A percentile compares a stretch with the other conserved stretches of the same genome.
Evolutionary conservation across 192 early-diverging fungal genomes (phyloP).

Genomic region (Umbelopsis isabellina): DNA sequence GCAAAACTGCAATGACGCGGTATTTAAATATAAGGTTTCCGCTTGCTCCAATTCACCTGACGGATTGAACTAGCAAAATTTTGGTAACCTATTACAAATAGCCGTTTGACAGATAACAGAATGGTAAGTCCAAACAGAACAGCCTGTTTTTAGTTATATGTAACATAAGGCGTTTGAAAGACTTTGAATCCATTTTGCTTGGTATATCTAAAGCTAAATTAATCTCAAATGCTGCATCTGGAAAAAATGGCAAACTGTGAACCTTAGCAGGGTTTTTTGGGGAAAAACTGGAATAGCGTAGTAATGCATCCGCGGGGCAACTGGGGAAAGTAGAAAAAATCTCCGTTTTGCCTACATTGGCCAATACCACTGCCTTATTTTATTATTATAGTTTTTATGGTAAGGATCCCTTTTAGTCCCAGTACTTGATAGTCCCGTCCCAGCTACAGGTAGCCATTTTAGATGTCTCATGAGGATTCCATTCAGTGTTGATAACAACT

Average conservation of each 20-base stretch:
- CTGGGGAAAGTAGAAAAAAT: neutral
- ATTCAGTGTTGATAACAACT: slow-evolving; percentile 89
- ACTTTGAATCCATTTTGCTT: too few relatives aligned
- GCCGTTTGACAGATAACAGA: neutral
- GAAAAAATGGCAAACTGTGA: neutral
- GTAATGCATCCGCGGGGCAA: neutral
- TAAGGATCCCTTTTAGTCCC: slow-evolving; percentile 52
- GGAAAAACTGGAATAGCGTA: slow-evolving; percentile 6
- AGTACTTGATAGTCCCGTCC: slow-evolving; percentile 95
- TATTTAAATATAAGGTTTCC: neutral
- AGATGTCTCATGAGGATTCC: slow-evolving; percentile 95
- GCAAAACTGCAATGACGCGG: neutral
- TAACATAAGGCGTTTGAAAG: too few relatives aligned
- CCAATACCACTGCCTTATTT: neutral
- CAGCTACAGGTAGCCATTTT: slow-evolving; percentile 93
- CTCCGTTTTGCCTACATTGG: neutral
- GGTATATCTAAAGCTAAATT: neutral
- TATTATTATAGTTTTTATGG: neutral
- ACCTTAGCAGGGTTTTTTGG: neutral
- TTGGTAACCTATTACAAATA: neutral
- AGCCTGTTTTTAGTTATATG: too few relatives aligned
- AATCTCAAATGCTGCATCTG: neutral
- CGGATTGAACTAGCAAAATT: neutral
- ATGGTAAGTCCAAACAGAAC: neutral
- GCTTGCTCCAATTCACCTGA: neutral